Evolutionary conservation across 2,329 filamentous ascomycete species (phyloP).

Genomic region (Westerdykella aurantiaca): DNA sequence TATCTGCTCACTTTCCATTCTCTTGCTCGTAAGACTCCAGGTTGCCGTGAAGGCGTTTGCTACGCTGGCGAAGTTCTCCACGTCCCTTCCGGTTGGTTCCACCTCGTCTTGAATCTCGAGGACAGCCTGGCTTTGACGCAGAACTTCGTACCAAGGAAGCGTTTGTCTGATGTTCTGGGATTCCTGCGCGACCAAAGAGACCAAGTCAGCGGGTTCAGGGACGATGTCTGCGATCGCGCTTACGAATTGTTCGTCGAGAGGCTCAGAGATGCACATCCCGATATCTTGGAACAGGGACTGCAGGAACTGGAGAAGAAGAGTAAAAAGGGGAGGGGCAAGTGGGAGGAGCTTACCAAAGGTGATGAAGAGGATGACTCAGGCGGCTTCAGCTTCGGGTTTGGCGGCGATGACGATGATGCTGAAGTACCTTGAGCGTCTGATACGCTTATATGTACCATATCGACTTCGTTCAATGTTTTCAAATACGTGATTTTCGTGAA

Average conservation of each 20-base stretch:
- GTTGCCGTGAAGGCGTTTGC: constrained; percentile 83
- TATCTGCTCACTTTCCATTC: constrained; percentile 88
- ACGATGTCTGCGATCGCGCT: constrained; percentile 60
- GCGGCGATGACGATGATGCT: constrained; percentile 50
- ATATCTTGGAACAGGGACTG: constrained; percentile 58
- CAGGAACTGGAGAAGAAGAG: constrained; percentile 59
- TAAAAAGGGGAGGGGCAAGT: constrained; percentile 66
- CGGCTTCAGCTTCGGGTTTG: constrained; percentile 58
- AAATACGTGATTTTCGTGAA: too few species aligned
- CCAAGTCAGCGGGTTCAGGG: constrained; percentile 80
- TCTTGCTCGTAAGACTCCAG: constrained; percentile 68
- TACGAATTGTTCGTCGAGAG: constrained; percentile 69
- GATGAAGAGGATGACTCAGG: constrained; percentile 41
- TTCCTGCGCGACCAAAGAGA: constrained; percentile 79
- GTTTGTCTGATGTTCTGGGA: constrained; percentile 67
- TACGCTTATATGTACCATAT: too few species aligned
- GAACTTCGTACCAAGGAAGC: constrained; percentile 79
- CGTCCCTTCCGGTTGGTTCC: constrained; percentile 94
- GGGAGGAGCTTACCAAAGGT: constrained; percentile 69
- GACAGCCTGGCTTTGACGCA: constrained; percentile 84
- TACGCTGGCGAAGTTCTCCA: constrained; percentile 78
- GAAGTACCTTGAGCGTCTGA: constrained; percentile 25
- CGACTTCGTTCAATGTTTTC: too few species aligned
- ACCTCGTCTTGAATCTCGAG: constrained; percentile 86
- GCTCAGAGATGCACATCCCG: constrained; percentile 58